Evolutionary conservation across 225 moss, liverwort and hornwort genomes (phyloP), one percentile per base, ranked within the genome.

Genomic region (Polytrichum commune): DNA sequence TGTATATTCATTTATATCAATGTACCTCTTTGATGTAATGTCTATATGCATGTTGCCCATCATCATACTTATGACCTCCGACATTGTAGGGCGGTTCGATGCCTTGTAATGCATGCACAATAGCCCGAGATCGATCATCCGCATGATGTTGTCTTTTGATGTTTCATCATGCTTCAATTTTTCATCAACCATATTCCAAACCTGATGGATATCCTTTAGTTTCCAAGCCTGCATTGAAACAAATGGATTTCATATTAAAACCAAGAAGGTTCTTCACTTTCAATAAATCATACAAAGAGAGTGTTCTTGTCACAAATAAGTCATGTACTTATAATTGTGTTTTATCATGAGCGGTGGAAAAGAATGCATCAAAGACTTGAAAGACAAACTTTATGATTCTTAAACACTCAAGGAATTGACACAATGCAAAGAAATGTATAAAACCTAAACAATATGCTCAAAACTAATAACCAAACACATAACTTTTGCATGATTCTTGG

Each of bases 41-140:
- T 58, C 58, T 22, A 58, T 13, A 4, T 58, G 1, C 20, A n/a
- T 29, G 26, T 64, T 30, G 29, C 26, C 13, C 18, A 18, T 8
- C 1, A 27, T 27, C 64, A 64, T 64, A 16, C 25, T 27, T 30
- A 64, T 28, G 0, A 29, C 29, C 18, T 30, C 27, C 2, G 64
- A 64, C 64, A 64, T 64, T 27, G 64, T 27, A 27, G 64, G 64
- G 6, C 64, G 64, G 19, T 7, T 64, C 5, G 64, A 64, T 7
- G 64, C 64, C 27, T 27, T 64, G 26, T 27, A 7, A 24, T 64
- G 64, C 19, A 29, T 18, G 29, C 64, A 64, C 29, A 64, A 64
- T 6, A 64, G 64, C 18, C 26, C 64, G 5, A 64, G 24, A 30
- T 64, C 19, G 3, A 64, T 19, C 27, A 64, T 30, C 2, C 19